phyloP scores from a whole-genome alignment of 2,329 filamentous ascomycete genomes.

The Calonectria hawksworthii region DNA sequence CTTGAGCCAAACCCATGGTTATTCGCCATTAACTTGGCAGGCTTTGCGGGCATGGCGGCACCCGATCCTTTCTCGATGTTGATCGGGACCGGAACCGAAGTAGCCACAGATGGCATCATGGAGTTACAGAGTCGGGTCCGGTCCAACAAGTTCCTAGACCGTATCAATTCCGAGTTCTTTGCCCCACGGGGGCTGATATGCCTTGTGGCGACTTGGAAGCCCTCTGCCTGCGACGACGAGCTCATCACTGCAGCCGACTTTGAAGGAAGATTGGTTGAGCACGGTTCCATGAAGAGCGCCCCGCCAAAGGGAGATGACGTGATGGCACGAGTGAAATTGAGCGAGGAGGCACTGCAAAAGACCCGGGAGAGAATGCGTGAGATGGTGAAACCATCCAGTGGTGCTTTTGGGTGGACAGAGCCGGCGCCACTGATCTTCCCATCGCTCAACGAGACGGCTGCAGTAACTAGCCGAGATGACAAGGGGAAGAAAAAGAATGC shows the following conservation, averaged over 20 bases:
- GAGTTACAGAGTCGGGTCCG: conserved; percentile 56
- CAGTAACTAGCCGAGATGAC: neutral
- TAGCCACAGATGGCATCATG: conserved; percentile 57
- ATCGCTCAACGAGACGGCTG: conserved; percentile 50
- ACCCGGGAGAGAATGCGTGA: conserved; percentile 5
- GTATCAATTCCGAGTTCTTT: conserved; percentile 70
- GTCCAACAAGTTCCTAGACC: conserved; percentile 68
- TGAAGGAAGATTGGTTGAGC: neutral
- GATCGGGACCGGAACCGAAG: conserved; percentile 55
- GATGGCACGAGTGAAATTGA: conserved; percentile 28
- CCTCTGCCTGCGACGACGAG: conserved; percentile 49
- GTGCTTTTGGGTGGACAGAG: conserved; percentile 57
- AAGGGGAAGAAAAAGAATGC: neutral
- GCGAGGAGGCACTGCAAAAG: neutral
- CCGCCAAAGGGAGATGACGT: conserved; percentile 14
- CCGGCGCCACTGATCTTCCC: conserved; percentile 65
- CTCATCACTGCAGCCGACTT: conserved; percentile 11
- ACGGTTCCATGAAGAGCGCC: neutral
- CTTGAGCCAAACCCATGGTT: conserved; percentile 14
- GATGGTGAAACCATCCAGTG: conserved; percentile 24
- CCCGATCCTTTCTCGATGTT: conserved; percentile 10
- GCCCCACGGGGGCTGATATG: conserved; percentile 66
- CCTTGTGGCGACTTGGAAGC: conserved; percentile 66
- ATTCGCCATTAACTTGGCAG: conserved; percentile 46
- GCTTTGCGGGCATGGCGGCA: neutral